Evolutionary conservation across 257 asterid species (phyloP).

Genomic region (Lavandula angustifolia): DNA sequence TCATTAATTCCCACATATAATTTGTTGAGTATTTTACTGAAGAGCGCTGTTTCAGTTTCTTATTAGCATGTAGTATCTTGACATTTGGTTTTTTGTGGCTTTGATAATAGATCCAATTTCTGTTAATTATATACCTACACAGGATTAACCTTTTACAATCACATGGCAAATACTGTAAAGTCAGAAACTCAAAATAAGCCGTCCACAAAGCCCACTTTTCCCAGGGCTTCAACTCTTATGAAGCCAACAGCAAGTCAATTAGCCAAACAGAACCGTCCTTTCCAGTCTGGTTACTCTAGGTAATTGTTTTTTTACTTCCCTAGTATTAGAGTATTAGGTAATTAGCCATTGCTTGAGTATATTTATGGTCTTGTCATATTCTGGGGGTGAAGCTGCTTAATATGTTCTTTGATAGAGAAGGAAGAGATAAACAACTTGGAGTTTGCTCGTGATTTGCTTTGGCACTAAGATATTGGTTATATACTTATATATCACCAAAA

Average conservation of each 20-base stretch:
- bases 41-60: conserved; percentile 2
- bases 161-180: conserved; percentile 40
- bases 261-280: conserved; percentile 82
- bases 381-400: neutral
- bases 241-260: conserved; percentile 94
- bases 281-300: conserved; percentile 58
- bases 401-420: neutral
- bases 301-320: conserved; percentile 32
- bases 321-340: neutral
- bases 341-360: neutral
- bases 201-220: conserved; percentile 48
- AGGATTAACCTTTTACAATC: conserved; percentile 65
- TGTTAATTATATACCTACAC: conserved; percentile 32
- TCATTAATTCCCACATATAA: neutral
- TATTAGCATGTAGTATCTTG: conserved; percentile 17
- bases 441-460: neutral
- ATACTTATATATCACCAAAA: neutral
- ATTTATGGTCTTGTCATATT: conserved; percentile 20
- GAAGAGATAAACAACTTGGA: neutral
- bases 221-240: conserved; percentile 89
- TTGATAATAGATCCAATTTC: conserved; percentile 6
- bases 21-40: too few species aligned
- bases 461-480: neutral
- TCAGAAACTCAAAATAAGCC: conserved; percentile 48
- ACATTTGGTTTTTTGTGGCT: neutral